Base-by-base conservation (phyloP, 768 basidiomycete species). In the Pleurotus pulmonarius region DNA sequence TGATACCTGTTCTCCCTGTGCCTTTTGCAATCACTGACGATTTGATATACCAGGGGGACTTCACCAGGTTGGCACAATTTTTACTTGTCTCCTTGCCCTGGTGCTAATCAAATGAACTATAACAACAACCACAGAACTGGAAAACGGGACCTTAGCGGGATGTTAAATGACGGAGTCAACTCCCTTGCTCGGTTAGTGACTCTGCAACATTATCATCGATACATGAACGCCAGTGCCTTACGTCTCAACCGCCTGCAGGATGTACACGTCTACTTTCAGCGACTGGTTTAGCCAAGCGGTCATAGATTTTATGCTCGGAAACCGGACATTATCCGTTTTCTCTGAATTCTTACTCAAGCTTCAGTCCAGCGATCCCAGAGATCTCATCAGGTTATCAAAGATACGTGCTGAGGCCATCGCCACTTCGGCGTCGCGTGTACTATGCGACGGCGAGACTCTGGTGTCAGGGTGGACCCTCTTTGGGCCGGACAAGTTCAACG, bases 211-310 rank as follows among this genome's bases (percentile, higher is more conserved):
- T 34, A 45, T 13, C 16, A 3, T 40, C 43, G 16, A 15, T 44
- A 34, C 20, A 20, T 38, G 8, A 49, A 3, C 57, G 44, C 38
- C 47, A 11, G 29, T 38, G 24, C 29, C 34, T 59, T 57, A 40
- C 39, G 41, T 40, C 29, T 24, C 22, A 20, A 13, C 34, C 16
- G 38, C 29, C 55, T 34, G n/a, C 53, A 88, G 91, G 63, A 87
- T 93, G 86, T 93, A 87, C 71, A 88, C 89, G 8, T 87, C 92
- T 16, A 89, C 91, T 1, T 93, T 93, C 66, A 86, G 88, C 61
- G 97, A 99, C 71, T 99, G 94, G 89, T 99, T 98, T 71, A 87
- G 83, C 56, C 97, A 99, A 73, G 94, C 95, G 0, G 93, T 96
- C 45, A 94, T 98, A 62, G 91, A 94, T 69, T 95, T 86, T 64